Evolutionary conservation across 2,329 filamentous ascomycete species (phyloP), one percentile per base, ranked within the genome.

Genomic region (Endoconidiophora polonica): DNA sequence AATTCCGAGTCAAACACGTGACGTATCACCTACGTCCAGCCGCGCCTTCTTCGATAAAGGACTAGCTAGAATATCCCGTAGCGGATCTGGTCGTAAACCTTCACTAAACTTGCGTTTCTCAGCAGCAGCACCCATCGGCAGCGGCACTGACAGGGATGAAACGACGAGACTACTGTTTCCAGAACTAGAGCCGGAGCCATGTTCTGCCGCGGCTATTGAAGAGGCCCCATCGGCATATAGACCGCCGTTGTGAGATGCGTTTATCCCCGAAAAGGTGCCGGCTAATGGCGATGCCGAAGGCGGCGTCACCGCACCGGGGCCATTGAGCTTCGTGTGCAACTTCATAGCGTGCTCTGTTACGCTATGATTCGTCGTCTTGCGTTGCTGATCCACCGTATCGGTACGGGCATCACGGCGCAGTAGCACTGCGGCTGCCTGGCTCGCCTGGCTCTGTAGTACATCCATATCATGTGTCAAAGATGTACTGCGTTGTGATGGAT

Each of bases 371-470:
- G 16, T 18, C 3, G 26, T 33, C 26, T 24, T 7, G 39, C 23
- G 16, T 18, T 40, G 16, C 29, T 18, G 39, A 12, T 36, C 23
- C 73, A 33, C 73, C 22, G 74, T 73, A 54, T 70, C 73, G 59
- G 71, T 66, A 7, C 70, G 66, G 1, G 72, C 65, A 46, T 76
- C 70, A 37, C 76, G 72, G 14, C 81, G 79, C 55, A 86, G 71
- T 77, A 90, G 79, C 56, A 78, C 79, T 2, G 81, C 79, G 2
- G 86, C 86, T 5, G 26, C 26, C 4, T 33, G 26, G 12, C 26
- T 33, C 6, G 86, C 85, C 58, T 85, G 83, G 52, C 82, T 86
- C 3, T 33, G 26, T 33, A 33, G 26, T 10, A 33, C 26, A 33
- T 33, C 26, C 7, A 33, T 10, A 33, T 33, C 26, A 10, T 33